phyloP scores from a whole-genome alignment of 208 protist genomes.

The Acanthamoeba royreba region DNA sequence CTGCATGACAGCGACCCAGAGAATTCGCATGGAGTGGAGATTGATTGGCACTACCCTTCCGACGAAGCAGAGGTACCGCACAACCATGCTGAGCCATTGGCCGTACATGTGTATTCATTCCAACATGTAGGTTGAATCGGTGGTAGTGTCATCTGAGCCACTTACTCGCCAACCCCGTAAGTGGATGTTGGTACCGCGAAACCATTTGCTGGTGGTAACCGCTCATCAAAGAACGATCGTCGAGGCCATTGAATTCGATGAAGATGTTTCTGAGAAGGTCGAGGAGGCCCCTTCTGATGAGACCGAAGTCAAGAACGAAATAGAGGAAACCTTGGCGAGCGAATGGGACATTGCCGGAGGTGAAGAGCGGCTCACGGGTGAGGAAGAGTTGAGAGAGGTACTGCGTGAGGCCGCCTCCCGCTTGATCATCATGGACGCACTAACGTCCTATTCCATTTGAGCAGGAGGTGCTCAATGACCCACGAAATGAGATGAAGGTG shows the following conservation, averaged over 20 bases:
- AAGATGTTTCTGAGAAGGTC: background rate
- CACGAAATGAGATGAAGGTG: constrained; percentile 18
- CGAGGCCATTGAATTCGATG: constrained; percentile 24
- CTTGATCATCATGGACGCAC: background rate
- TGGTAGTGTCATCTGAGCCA: constrained; percentile 25
- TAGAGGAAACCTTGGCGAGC: background rate
- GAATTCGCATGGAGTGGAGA: background rate
- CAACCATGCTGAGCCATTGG: background rate
- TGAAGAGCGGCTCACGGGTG: background rate
- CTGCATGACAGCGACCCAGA: background rate
- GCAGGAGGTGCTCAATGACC: background rate
- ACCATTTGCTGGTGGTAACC: constrained; percentile 17
- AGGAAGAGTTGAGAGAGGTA: background rate
- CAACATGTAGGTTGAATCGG: background rate
- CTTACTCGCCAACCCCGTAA: background rate
- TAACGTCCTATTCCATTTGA: no score
- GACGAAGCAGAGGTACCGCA: background rate
- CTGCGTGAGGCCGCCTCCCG: no score
- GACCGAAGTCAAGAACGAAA: constrained; percentile 19
- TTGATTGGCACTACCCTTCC: background rate
- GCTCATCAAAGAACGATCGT: background rate
- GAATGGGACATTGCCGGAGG: background rate
- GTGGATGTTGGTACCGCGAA: constrained; percentile 26
- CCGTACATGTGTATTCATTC: background rate
- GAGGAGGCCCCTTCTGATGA: background rate